Conservation (phyloP, 1,284 basidiomycete genomes). For the Papiliotrema fonsecae region DNA sequence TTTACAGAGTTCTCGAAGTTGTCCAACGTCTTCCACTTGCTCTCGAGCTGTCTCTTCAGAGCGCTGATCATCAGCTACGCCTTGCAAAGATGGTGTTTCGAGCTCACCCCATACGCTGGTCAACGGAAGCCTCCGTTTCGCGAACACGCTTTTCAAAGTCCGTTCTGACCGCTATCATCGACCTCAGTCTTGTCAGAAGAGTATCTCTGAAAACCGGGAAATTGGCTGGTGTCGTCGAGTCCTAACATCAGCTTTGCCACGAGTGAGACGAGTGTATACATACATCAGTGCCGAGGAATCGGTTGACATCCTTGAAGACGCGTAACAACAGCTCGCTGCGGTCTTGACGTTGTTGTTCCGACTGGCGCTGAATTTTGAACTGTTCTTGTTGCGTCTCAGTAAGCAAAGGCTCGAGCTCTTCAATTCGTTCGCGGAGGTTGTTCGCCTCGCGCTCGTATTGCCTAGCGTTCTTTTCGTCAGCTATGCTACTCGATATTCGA, state of each 20-base stretch:
- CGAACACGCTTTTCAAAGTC: conserved; percentile 83
- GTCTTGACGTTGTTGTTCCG: conserved; percentile 85
- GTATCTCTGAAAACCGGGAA: conserved; percentile 86
- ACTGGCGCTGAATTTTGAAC: conserved; percentile 68
- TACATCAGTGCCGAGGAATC: conserved; percentile 83
- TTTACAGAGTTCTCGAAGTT: conserved; percentile 86
- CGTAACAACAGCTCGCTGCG: conserved; percentile 84
- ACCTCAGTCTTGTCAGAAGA: conserved; percentile 78
- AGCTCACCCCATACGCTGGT: conserved; percentile 46
- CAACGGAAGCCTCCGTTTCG: conserved; percentile 61
- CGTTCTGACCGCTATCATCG: conserved; percentile 72
- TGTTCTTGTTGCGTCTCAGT: conserved; percentile 76
- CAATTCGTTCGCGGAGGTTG: conserved; percentile 57
- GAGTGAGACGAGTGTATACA: conserved; percentile 37
- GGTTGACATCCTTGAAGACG: conserved; percentile 92
- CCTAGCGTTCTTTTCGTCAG: conserved; percentile 50
- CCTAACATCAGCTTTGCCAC: conserved; percentile 17
- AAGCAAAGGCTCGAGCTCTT: conserved; percentile 74
- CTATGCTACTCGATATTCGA: conserved; percentile 4
- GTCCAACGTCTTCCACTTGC: conserved; percentile 86
- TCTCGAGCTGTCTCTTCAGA: conserved; percentile 81
- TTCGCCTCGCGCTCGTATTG: conserved; percentile 62
- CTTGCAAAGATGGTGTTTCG: not conserved
- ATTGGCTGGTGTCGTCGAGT: conserved; percentile 57
- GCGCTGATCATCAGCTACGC: conserved; percentile 48